Percentiles rank a stretch among this genome's conserved stretches.
Evolutionary conservation across 225 moss, liverwort and hornwort species (phyloP).

Genomic region (Polytrichum commune): DNA sequence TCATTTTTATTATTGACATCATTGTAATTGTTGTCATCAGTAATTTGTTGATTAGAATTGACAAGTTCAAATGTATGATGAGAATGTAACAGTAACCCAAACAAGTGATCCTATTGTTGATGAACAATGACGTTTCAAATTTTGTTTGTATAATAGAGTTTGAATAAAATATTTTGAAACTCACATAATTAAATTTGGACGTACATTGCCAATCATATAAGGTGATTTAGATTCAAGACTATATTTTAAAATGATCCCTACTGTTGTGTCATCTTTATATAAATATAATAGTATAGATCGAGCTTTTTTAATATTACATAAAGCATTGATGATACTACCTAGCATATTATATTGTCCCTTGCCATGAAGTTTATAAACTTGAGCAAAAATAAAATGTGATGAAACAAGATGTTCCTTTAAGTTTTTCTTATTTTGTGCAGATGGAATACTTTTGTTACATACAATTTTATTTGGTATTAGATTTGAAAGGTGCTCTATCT

Average conservation of each 20-base stretch:
- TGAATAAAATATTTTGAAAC: neutral
- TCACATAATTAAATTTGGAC: neutral
- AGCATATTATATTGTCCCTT: neutral
- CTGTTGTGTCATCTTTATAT: neutral
- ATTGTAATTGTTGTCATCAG: too few species aligned
- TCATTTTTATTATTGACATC: neutral
- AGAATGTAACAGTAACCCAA: neutral
- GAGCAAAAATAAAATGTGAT: neutral
- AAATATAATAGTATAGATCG: neutral
- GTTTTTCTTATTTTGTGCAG: neutral
- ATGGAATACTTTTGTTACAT: neutral
- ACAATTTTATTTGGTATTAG: neutral
- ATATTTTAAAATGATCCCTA: neutral
- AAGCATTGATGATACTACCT: neutral
- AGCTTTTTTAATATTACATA: neutral
- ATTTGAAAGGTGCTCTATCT: neutral
- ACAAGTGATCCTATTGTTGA: neutral
- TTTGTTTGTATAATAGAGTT: neutral
- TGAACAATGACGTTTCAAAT: neutral
- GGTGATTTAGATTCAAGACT: neutral
- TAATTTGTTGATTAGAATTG: too few species aligned
- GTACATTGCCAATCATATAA: neutral
- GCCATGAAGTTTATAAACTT: slow-evolving; percentile 6
- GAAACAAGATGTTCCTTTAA: neutral
- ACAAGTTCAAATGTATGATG: neutral